Conservation (phyloP, 495 filamentous ascomycete genomes). For the Cercophora scortea region DNA sequence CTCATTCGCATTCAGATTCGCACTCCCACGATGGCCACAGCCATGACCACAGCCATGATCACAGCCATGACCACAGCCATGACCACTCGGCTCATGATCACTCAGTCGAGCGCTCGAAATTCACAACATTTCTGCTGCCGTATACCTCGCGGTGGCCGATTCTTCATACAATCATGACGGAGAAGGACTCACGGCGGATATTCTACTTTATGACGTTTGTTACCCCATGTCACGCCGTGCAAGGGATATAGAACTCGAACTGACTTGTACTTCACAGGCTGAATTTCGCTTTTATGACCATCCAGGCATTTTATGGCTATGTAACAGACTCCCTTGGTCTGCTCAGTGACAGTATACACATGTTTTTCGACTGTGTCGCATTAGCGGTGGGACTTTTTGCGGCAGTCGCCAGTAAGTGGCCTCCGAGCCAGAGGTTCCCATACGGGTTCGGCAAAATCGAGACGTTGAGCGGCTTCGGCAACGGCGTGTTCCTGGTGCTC, state of each 20-base stretch:
- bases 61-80: conserved; percentile 16
- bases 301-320: conserved; percentile 91
- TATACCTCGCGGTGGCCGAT: conserved; percentile 63
- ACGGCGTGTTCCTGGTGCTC: conserved; percentile 91
- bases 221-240: neutral
- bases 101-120: conserved; percentile 38
- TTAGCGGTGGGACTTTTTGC: conserved; percentile 86
- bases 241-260: neutral
- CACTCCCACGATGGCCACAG: conserved; percentile 19
- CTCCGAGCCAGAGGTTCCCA: conserved; percentile 75
- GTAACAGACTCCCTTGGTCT: conserved; percentile 86
- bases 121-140: conserved; percentile 59
- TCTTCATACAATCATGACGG: conserved; percentile 73
- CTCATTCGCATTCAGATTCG: conserved; percentile 9
- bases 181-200: conserved; percentile 91
- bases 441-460: conserved; percentile 98
- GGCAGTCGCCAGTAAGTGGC: conserved; percentile 97
- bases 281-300: conserved; percentile 91
- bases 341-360: conserved; percentile 95
- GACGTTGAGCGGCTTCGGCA: conserved; percentile 91
- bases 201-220: conserved; percentile 92
- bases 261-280: conserved; percentile 46
- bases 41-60: conserved; percentile 9
- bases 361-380: conserved; percentile 98
- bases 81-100: conserved; percentile 19